phyloP scores from a whole-genome alignment of 208 protist genomes.

The Entamoeba histolytica region DNA sequence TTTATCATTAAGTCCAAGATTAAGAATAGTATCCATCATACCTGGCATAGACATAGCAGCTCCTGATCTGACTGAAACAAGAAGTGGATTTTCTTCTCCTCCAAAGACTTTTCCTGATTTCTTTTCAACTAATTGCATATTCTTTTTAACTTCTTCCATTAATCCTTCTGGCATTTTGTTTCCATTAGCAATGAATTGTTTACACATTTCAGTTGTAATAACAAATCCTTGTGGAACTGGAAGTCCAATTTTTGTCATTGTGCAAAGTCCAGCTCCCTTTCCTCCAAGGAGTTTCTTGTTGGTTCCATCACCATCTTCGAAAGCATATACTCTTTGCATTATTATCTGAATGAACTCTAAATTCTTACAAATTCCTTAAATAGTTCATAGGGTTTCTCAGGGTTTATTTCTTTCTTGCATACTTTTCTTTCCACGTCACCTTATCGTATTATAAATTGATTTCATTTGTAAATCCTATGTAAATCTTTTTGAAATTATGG shows the following conservation, averaged over 20 bases:
- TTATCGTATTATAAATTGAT: too few relatives aligned
- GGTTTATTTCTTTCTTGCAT: too few relatives aligned
- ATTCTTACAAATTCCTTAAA: too few relatives aligned
- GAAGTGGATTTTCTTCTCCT: constrained; percentile 49
- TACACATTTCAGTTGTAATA: constrained; percentile 61
- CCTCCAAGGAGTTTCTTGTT: constrained; percentile 65
- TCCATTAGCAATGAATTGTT: constrained; percentile 35
- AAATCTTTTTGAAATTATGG: too few relatives aligned
- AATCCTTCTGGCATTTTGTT: constrained; percentile 17
- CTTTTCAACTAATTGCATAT: constrained; percentile 50
- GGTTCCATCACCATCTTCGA: not conserved
- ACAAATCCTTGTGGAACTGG: constrained; percentile 67
- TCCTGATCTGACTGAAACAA: constrained; percentile 67
- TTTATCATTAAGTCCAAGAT: constrained; percentile 63
- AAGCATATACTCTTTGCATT: too few relatives aligned
- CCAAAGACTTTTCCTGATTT: constrained; percentile 57
- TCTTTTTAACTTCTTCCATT: constrained; percentile 40
- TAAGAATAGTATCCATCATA: constrained; percentile 63
- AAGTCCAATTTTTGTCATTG: constrained; percentile 65
- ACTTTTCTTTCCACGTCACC: too few relatives aligned
- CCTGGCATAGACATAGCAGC: constrained; percentile 73
- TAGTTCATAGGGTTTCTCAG: too few relatives aligned
- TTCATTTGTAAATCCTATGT: too few relatives aligned
- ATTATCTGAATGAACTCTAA: too few relatives aligned
- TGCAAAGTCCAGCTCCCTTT: constrained; percentile 64